phyloP scores from a whole-genome alignment of 306 rosid genomes.

The Arachis hypogaea region DNA sequence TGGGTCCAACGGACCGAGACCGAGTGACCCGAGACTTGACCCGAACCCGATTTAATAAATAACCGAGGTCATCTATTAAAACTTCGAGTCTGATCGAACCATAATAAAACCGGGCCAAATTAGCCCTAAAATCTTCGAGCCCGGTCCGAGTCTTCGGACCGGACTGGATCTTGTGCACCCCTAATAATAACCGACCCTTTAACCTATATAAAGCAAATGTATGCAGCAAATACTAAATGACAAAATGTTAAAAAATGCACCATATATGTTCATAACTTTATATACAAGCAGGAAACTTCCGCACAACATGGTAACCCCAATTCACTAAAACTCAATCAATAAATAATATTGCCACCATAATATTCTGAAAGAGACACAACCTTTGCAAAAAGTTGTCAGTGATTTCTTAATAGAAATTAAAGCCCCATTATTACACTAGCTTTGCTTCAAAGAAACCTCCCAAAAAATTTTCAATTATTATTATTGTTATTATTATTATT shows the following conservation, averaged over 20 bases:
- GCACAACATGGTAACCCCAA: neutral
- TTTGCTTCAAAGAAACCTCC: slow-evolving; percentile 16
- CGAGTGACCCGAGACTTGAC: too few species aligned
- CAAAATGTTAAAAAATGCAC: neutral
- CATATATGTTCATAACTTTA: too few species aligned
- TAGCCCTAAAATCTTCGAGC: too few species aligned
- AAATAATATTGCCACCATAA: slow-evolving; percentile 9
- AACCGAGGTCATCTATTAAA: too few species aligned
- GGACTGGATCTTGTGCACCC: too few species aligned
- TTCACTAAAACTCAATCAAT: neutral
- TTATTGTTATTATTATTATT: neutral
- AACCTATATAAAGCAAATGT: neutral
- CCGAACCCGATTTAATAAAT: too few species aligned
- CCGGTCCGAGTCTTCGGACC: too few species aligned
- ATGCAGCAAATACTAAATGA: neutral
- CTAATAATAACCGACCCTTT: too few species aligned
- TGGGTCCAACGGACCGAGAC: too few species aligned
- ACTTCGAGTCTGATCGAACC: too few species aligned
- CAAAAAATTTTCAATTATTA: neutral
- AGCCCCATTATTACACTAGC: neutral
- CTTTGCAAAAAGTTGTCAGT: slow-evolving; percentile 1
- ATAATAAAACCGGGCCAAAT: too few species aligned
- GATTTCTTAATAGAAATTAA: neutral
- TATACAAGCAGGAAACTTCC: slow-evolving; percentile 8
- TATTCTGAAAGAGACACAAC: slow-evolving; percentile 5